Percentiles rank a stretch among this genome's conserved stretches.
phyloP scores from a whole-genome alignment of 805 yeast genomes.

The Lipomyces oligophaga region DNA sequence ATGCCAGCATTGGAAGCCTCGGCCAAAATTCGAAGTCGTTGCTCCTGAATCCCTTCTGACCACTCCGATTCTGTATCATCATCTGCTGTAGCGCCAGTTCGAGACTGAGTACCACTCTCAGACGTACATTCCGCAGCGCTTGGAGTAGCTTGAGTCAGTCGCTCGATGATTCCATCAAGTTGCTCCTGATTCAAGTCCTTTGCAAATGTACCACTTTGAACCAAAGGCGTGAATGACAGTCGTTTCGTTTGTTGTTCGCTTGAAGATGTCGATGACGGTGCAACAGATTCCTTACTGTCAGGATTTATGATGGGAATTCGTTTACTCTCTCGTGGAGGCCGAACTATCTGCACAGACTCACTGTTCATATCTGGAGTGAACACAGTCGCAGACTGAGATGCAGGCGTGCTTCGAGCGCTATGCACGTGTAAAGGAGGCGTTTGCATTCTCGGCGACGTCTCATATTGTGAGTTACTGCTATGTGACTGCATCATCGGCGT shows the following conservation, averaged over 20 bases:
- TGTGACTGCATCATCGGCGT: neutral
- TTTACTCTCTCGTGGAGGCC: constrained; percentile 21
- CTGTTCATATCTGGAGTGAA: neutral
- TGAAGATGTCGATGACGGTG: neutral
- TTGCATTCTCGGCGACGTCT: neutral
- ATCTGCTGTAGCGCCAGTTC: neutral
- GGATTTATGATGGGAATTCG: constrained; percentile 26
- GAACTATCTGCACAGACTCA: constrained; percentile 6
- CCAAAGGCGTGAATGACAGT: constrained; percentile 19
- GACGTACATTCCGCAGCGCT: constrained; percentile 1
- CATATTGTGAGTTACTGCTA: neutral
- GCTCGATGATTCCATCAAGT: constrained; percentile 20
- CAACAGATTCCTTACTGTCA: constrained; percentile 1
- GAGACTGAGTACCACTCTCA: neutral
- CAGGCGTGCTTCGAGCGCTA: neutral
- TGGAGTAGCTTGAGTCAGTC: constrained; percentile 16
- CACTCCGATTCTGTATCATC: constrained; percentile 18
- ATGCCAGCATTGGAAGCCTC: constrained; percentile 5
- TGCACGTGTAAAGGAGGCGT: neutral
- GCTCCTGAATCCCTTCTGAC: constrained; percentile 9
- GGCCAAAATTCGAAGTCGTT: constrained; percentile 7
- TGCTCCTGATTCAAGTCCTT: constrained; percentile 15
- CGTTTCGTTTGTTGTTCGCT: neutral
- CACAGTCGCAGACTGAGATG: neutral
- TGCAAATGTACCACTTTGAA: constrained; percentile 21